Evolutionary conservation across 768 basidiomycete genomes (phyloP).

Genomic region (Suillus ampliporus): DNA sequence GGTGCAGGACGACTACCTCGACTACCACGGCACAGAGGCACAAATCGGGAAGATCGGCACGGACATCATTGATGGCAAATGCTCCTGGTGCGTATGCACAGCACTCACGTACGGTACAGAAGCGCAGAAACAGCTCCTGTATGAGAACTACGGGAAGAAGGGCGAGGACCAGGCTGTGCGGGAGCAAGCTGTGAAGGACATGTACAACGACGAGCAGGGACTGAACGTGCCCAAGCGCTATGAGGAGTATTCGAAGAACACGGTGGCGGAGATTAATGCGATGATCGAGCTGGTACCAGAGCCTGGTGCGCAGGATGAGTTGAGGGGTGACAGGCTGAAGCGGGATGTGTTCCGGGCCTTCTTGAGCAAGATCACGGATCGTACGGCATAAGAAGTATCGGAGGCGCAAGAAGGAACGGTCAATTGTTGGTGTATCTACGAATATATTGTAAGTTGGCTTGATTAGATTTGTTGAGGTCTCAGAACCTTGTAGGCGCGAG

Average conservation of each 20-base stretch:
- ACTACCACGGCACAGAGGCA: conserved; percentile 89
- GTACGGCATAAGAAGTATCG: conserved; percentile 38
- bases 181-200: conserved; percentile 62
- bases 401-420: too few relatives aligned
- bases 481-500: neutral
- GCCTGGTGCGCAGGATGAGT: conserved; percentile 42
- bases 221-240: conserved; percentile 57
- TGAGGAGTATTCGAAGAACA: conserved; percentile 70
- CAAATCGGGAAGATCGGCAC: conserved; percentile 97
- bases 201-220: conserved; percentile 71
- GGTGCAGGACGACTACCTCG: conserved; percentile 96
- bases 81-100: conserved; percentile 93
- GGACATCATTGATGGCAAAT: conserved; percentile 99
- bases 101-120: conserved; percentile 67
- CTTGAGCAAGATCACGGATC: conserved; percentile 75
- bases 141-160: conserved; percentile 70
- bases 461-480: neutral
- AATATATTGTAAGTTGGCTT: neutral
- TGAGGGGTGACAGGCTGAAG: conserved; percentile 52
- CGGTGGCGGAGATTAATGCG: conserved; percentile 47
- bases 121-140: conserved; percentile 61
- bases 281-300: conserved; percentile 81
- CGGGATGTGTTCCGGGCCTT: conserved; percentile 83
- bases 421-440: neutral
- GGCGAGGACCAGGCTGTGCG: conserved; percentile 43